These are phyloP conservation scores for Cryptococcus sp. DNA, from an alignment of 1,284 basidiomycete genomes.

Conservation along the genomic window DNA sequence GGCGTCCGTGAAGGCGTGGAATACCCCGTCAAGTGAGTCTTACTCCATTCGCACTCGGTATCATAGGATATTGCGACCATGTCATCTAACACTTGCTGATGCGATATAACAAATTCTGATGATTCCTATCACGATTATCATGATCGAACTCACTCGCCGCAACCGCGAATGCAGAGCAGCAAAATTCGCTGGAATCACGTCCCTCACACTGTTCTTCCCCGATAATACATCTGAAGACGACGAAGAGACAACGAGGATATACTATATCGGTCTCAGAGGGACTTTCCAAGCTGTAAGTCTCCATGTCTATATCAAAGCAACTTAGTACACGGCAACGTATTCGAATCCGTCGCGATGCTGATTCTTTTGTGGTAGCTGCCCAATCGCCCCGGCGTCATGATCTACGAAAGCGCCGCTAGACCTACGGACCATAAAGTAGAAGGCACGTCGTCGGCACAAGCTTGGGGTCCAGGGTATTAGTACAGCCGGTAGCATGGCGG, in stretches of 20 bases:
- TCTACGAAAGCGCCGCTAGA: constrained; percentile 51
- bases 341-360: not conserved
- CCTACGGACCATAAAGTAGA: constrained; percentile 50
- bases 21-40: constrained; percentile 50
- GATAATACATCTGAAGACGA: constrained; percentile 48
- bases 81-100: too few species aligned
- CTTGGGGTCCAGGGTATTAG: constrained; percentile 17
- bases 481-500: too few species aligned
- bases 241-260: constrained; percentile 50
- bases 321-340: not conserved
- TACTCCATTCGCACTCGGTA: too few species aligned
- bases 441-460: constrained; percentile 11
- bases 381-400: constrained; percentile 45
- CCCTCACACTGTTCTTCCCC: constrained; percentile 49
- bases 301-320: not conserved
- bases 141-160: not conserved
- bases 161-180: constrained; percentile 38
- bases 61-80: too few species aligned
- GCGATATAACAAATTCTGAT: not conserved
- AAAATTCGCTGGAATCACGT: constrained; percentile 48
- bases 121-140: not conserved
- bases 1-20: constrained; percentile 43
- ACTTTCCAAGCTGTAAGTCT: constrained; percentile 45
- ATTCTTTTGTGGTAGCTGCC: constrained; percentile 39
- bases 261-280: constrained; percentile 50